Base-by-base conservation (phyloP, 805 yeast species). In the Saccharomycopsis schoenii region DNA sequence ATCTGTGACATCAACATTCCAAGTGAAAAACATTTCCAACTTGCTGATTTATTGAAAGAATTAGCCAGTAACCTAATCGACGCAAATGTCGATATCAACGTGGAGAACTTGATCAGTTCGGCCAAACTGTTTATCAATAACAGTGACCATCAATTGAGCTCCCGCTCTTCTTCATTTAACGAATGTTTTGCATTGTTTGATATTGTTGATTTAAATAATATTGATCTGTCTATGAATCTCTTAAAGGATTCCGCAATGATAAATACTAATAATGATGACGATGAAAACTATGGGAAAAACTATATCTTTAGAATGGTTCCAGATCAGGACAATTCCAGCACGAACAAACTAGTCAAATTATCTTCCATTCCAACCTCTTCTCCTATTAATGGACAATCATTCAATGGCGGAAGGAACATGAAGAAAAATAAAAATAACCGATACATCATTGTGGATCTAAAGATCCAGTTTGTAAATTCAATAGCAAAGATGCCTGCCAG, bases 1-100 rank as follows among this genome's bases (percentile, higher is more conserved):
- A 74, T 80, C 17, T 88, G 89, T 2, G 94, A 88, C 72, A 81
- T 88, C 24, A 83, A 85, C 80, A 75, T 88, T 39, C 94, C 96
- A 0, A 76, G 73, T 39, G 77, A 77, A 25, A 75, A 75, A 24
- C 37, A 58, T 15, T 62, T 62, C 17, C 72, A 69, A 1, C 66
- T 67, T 14, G 68, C 66, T 21, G 65, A 68, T 62, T 69, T 10
- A 66, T 67, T 43, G 61, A 64, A 54, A 60, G 52, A 47, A 9
- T 47, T 47, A 2, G 52, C 52, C 5, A 47, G 52, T 47, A 47
- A 47, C n/a, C 21, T 47, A 19, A 24, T 47, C n/a, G 52, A 47
- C 21, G 21, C 52, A 24, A 34, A 47, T 19, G 52, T 47, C 6
- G 52, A 47, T 2, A 47, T 47, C 24, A 47, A 47, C 21, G 21